Evolutionary conservation across 2,329 filamentous ascomycete genomes (phyloP).

Genomic region (Diaporthe ilicicola): DNA sequence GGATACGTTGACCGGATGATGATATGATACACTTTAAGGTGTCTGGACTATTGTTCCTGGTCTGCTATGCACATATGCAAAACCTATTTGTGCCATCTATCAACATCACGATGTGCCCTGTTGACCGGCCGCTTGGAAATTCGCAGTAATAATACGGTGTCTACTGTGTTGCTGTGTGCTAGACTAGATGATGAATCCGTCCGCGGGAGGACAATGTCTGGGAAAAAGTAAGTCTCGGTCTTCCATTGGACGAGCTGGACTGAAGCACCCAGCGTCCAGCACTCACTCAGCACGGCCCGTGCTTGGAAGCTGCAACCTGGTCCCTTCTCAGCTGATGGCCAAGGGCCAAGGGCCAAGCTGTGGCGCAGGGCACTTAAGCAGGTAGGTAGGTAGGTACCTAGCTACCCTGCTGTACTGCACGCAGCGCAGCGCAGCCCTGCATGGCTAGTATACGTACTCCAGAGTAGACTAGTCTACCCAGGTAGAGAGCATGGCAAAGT

Average conservation of each 20-base stretch:
- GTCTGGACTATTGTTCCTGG: too few relatives aligned
- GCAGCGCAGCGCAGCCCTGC: neutral
- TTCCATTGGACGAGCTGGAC: neutral
- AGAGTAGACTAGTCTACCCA: too few relatives aligned
- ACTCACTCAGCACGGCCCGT: constrained; percentile 26
- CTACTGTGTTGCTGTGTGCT: neutral
- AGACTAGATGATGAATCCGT: neutral
- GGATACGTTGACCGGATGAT: neutral
- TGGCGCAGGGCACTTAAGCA: constrained; percentile 10
- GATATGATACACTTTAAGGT: neutral
- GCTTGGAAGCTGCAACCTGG: constrained; percentile 32
- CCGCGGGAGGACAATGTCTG: neutral
- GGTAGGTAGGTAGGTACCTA: too few relatives aligned
- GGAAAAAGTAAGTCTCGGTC: neutral
- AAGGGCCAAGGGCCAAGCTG: constrained; percentile 16
- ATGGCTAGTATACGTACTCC: neutral
- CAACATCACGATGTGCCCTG: too few relatives aligned
- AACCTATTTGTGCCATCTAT: too few relatives aligned
- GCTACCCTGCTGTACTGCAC: neutral
- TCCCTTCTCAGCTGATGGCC: constrained; percentile 25
- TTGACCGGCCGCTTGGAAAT: neutral
- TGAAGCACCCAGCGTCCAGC: neutral
- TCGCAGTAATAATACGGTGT: neutral
- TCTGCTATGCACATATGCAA: neutral
- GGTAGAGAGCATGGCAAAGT: neutral